Base-by-base conservation (phyloP, 2,329 filamentous ascomycete genomes). In the Fusarium bulbicola region DNA sequence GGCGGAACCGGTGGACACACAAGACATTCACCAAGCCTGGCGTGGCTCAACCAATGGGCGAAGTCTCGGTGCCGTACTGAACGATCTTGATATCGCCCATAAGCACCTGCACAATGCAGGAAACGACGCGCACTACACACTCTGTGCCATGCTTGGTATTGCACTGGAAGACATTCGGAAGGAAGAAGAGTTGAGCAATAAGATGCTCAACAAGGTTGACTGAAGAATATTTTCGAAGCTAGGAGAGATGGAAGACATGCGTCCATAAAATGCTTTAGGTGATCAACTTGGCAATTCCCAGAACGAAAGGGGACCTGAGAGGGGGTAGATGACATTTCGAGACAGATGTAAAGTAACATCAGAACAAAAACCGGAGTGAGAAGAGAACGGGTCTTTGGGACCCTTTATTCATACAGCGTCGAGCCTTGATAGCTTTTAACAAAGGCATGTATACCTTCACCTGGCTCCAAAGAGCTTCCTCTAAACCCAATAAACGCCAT, bases 91-190 rank as follows among this genome's bases (percentile, higher is more conserved):
- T 6, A 88, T 97, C 14, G 76, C 82, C 0, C 88, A 86, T 46
- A 88, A 85, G 81, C 86, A 92, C 74, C 85, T 95, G n/a, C 95
- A 97, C 81, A 97, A 97, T 78, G 95, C 92, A 1, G 91, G 95
- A 4, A 97, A 97, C 73, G 95, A 97, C 79, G 94, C 95, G 1
- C 88, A 91, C 3, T 96, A 92, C 79, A 95, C 94, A 0, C 82
- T 97, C 70, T 90, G 92, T 69, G 92, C 90, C 13, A 88, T 96
- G 86, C 80, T 97, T 12, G 89, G 78, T 1, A 68, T 83, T 24
- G 81, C 79, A 4, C 42, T 82, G 26, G 76, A 78, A 61, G 65
- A 75, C 20, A 42, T 63, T 14, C 66, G 74, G 37, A 73, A 77
- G 60, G 63, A 74, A 37, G 73, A 76, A 43, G 68, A 69, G 26